Evolutionary conservation across 1,139 yeast species (phyloP), one percentile per base, ranked within the genome.

Genomic region (Lodderomyces margitis): DNA sequence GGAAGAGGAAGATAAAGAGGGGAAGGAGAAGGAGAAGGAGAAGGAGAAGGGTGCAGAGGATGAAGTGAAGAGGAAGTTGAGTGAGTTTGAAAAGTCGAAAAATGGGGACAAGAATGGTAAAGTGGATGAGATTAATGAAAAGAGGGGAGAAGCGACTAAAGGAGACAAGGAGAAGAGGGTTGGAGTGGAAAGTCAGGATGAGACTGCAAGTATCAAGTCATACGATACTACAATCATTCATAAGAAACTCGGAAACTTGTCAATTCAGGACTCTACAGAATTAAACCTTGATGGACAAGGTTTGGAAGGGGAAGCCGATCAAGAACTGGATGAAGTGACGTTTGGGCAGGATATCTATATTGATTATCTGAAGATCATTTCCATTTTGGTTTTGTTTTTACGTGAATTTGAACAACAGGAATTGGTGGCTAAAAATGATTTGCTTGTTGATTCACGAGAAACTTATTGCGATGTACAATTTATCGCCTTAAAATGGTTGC

Each of bases 301-400:
- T 12, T 21, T 5, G 3, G 21, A 34, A 2, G 46, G 36, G 4
- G 34, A 39, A 5, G 40, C 12, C 6, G 41, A 34, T 14, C 43
- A 40, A 6, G 46, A 41, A 4, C 59, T 55, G 3, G 65, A 63
- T 11, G 68, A 59, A 38, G 87, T 81, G 5, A 64, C 81, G 8
- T 70, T 83, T 14, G 97, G 97, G 0, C 96, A 89, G 57, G 95
- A 92, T 56, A 83, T 89, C 16, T 80, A 78, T 47, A 75, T 92
- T 38, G 94, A 91, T 61, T 88, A 82, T 54, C 80, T 89, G 4
- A 85, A 80, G 52, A 83, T 92, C 37, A 83, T 89, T 38, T 87
- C 82, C 43, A 89, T 91, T 36, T 64, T 92, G 35, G 78, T 92
- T 24, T 80, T 89, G 2, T 88, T 88, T 50, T 68, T 94, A 40